Conservation (phyloP, 176 grass and related monocot genomes). For the Zoysia japonica region DNA sequence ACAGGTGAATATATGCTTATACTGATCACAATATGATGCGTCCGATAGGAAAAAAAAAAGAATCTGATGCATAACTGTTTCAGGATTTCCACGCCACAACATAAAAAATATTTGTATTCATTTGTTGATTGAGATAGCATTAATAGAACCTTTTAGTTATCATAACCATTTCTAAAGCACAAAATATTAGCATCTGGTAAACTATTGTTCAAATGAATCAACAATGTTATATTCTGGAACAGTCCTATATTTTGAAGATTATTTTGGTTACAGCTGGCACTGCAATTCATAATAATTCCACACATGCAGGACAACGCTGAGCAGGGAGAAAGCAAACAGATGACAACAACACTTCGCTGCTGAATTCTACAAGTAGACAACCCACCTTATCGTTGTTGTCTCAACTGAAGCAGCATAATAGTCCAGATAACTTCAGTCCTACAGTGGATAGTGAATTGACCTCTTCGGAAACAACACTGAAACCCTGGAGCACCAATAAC, state of each 20-base stretch:
- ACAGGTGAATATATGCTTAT: conserved; percentile 34
- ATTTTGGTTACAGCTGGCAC: neutral
- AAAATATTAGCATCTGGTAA: neutral
- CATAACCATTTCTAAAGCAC: neutral
- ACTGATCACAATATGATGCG: neutral
- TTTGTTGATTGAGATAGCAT: neutral
- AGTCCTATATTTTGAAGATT: neutral
- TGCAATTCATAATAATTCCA: neutral
- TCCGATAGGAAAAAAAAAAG: too few species aligned
- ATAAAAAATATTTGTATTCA: neutral
- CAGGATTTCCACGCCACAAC: neutral
- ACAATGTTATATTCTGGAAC: neutral
- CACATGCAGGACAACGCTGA: conserved; percentile 51
- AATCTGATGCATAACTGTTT: neutral
- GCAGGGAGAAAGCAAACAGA: conserved; percentile 52
- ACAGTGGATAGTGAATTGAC: conserved; percentile 25
- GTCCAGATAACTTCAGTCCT: conserved; percentile 37
- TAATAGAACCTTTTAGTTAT: neutral
- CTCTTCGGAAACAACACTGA: conserved; percentile 44
- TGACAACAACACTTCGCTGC: conserved; percentile 29
- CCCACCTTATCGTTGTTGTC: conserved; percentile 48
- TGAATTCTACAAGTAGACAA: conserved; percentile 30
- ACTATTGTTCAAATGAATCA: neutral
- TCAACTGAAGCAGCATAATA: conserved; percentile 50
- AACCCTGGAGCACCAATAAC: conserved; percentile 54